Evolutionary conservation across 805 yeast genomes (phyloP).

Genomic region (Vanderwaltozyma yarrowii): DNA sequence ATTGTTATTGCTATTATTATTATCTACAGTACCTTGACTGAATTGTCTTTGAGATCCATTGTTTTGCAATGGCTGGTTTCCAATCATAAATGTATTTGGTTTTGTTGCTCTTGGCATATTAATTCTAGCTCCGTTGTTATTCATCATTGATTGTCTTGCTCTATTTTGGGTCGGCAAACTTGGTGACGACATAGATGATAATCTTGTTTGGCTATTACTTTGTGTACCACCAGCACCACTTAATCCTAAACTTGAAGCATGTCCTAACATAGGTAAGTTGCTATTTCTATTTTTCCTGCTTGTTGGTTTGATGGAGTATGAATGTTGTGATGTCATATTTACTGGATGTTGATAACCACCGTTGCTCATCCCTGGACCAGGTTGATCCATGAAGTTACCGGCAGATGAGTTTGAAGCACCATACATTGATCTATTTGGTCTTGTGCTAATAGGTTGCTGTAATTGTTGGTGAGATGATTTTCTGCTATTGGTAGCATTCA

Average conservation of each 20-base stretch:
- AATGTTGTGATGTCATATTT: conserved; percentile 5
- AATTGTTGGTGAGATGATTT: conserved; percentile 14
- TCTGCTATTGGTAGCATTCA: conserved; percentile 3
- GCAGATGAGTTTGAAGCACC: conserved; percentile 19
- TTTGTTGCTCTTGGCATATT: conserved; percentile 7
- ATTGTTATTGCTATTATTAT: no score
- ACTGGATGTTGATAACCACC: background rate
- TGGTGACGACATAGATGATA: conserved; percentile 20
- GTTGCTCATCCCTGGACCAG: background rate
- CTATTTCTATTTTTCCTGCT: conserved; percentile 30
- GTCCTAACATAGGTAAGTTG: conserved; percentile 25
- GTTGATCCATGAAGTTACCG: conserved; percentile 16
- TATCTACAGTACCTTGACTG: conserved; percentile 15
- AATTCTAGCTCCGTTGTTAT: conserved; percentile 4
- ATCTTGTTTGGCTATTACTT: conserved; percentile 13
- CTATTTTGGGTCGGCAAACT: conserved; percentile 11
- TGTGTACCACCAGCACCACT: conserved; percentile 10
- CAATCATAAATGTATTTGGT: conserved; percentile 5
- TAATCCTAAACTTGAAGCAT: conserved; percentile 22
- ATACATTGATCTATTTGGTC: conserved; percentile 21
- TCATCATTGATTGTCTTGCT: conserved; percentile 7
- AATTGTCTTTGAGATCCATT: conserved; percentile 15
- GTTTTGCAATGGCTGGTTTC: conserved; percentile 5
- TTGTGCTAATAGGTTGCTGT: conserved; percentile 12
- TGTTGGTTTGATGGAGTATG: conserved; percentile 25